Evolutionary conservation across 2,329 filamentous ascomycete genomes (phyloP).

Genomic region (Tolypocladium capitatum): DNA sequence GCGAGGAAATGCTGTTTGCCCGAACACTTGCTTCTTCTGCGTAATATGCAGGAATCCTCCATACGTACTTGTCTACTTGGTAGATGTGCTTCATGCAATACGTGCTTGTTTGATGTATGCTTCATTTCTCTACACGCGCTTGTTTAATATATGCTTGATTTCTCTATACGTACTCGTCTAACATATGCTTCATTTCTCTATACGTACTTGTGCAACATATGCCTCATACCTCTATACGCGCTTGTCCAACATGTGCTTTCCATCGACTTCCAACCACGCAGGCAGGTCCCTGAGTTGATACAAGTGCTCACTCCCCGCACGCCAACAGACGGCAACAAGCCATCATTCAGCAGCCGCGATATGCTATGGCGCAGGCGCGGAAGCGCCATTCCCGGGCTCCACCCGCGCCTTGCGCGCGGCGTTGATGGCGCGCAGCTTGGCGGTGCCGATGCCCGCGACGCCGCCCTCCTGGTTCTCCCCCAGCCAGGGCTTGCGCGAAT

Average conservation of each 20-base stretch:
- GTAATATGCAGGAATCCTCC: background rate
- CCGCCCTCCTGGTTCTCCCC: conserved; percentile 75
- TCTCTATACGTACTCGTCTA: too few species aligned
- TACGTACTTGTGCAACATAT: background rate
- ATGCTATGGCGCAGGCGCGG: background rate
- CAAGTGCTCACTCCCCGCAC: background rate
- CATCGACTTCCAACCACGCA: too few species aligned
- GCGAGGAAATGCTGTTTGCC: background rate
- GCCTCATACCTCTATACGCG: too few species aligned
- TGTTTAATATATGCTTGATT: background rate
- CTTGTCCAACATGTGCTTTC: too few species aligned
- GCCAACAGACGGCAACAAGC: background rate
- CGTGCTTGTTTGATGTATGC: too few species aligned
- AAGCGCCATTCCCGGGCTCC: conserved; percentile 15
- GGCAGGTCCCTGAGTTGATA: background rate
- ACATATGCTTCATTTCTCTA: too few species aligned
- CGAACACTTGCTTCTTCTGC: background rate
- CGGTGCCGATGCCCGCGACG: conserved; percentile 69
- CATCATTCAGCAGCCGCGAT: background rate
- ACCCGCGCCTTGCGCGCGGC: conserved; percentile 31
- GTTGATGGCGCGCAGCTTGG: conserved; percentile 60
- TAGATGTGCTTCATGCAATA: too few species aligned
- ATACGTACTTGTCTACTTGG: too few species aligned
- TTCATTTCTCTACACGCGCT: too few species aligned
- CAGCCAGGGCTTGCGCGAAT: conserved; percentile 90